Conservation (phyloP, 2,329 filamentous ascomycete genomes). For the Exophiala viscosa region DNA sequence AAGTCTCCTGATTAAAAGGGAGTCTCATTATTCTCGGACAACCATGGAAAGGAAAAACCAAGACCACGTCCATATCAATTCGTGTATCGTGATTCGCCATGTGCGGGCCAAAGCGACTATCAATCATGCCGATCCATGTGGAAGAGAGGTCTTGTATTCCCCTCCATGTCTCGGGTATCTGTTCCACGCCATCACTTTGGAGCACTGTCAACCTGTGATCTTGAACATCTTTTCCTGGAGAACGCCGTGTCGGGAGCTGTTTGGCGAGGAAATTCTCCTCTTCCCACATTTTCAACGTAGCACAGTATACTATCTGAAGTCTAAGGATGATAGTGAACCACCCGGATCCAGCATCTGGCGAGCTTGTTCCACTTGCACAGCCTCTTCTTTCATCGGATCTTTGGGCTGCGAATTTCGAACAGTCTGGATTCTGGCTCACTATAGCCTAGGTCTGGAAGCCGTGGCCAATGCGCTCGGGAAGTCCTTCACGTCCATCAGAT, state of each 20-base stretch:
- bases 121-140: neutral
- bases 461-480: neutral
- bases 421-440: constrained; percentile 14
- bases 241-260: neutral
- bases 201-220: neutral
- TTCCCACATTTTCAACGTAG: neutral
- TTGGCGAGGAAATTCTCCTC: constrained; percentile 8
- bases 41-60: neutral
- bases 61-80: neutral
- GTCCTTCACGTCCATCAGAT: neutral
- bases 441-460: neutral
- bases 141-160: neutral
- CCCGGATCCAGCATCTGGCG: neutral
- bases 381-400: neutral
- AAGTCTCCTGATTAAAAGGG: constrained; percentile 3
- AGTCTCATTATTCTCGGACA: neutral
- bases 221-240: too few species aligned
- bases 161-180: constrained; percentile 6
- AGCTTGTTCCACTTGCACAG: constrained; percentile 10
- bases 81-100: constrained; percentile 14
- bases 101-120: constrained; percentile 3
- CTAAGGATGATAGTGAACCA: constrained; percentile 1
- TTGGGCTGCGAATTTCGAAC: constrained; percentile 8
- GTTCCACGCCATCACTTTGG: neutral
- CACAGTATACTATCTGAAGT: constrained; percentile 4